phyloP scores from a whole-genome alignment of 179 eudicot species.

The Silene coronaria region DNA sequence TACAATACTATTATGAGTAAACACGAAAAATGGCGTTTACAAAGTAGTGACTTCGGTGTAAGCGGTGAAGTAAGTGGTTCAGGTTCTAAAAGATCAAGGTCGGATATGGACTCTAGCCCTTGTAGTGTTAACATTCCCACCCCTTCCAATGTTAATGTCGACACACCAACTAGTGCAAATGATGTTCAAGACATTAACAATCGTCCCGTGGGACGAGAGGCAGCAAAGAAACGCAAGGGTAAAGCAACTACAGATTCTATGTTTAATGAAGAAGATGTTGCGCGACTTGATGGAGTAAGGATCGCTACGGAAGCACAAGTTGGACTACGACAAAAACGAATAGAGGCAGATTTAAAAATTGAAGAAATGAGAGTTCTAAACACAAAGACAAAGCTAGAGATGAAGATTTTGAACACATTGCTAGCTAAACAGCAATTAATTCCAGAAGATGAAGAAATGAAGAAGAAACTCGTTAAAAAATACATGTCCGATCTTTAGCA shows the following conservation, averaged over 20 bases:
- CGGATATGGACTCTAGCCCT: background rate
- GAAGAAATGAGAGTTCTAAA: background rate
- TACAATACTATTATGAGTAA: background rate
- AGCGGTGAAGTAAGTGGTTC: background rate
- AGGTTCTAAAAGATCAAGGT: background rate
- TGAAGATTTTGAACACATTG: background rate
- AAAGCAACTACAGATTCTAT: background rate
- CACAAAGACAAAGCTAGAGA: background rate
- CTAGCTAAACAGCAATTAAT: background rate
- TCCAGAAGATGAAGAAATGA: too few relatives aligned
- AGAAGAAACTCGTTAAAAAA: too few relatives aligned
- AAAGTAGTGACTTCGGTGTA: background rate
- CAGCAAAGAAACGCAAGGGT: background rate
- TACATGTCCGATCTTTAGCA: too few relatives aligned
- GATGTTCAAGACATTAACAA: background rate
- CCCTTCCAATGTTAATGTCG: background rate
- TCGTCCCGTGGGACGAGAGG: background rate
- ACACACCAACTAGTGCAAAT: background rate
- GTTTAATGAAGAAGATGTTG: background rate
- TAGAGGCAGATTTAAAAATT: background rate
- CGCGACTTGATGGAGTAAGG: background rate
- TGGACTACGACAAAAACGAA: background rate
- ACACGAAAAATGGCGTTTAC: background rate
- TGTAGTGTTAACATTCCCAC: background rate
- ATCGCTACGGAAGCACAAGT: background rate